A percentile compares a stretch with the other conserved stretches of the same genome.
Conservation (phyloP, 768 basidiomycete genomes). For the Boletus sp. region DNA sequence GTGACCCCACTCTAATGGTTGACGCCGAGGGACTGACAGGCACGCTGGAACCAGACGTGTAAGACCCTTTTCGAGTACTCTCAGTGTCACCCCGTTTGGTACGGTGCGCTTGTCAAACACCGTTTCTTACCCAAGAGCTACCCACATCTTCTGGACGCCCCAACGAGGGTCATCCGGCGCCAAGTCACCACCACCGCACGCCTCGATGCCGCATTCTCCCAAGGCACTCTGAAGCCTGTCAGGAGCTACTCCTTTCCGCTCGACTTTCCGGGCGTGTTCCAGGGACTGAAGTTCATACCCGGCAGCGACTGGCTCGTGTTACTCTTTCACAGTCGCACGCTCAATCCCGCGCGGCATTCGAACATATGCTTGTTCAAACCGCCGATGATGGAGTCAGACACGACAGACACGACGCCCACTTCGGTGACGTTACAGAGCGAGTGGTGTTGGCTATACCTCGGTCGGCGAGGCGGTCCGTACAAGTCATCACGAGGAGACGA, state of each 20-base stretch:
- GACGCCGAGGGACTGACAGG: not conserved
- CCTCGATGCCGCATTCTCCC: slow-evolving; percentile 22
- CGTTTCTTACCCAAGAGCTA: slow-evolving; percentile 25
- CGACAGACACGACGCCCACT: not conserved
- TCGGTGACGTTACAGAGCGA: slow-evolving; percentile 31
- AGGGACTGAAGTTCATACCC: slow-evolving; percentile 30
- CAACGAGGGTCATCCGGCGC: slow-evolving; percentile 19
- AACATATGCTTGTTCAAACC: slow-evolving; percentile 29
- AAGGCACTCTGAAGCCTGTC: slow-evolving; percentile 11
- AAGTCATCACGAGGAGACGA: slow-evolving; percentile 31
- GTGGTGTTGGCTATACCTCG: slow-evolving; percentile 26
- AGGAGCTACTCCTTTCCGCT: slow-evolving; percentile 27
- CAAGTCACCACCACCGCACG: slow-evolving; percentile 23
- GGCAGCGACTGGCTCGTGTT: slow-evolving; percentile 30
- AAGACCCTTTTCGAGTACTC: slow-evolving; percentile 24
- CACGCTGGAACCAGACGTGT: slow-evolving; percentile 18
- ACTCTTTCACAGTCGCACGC: slow-evolving; percentile 30
- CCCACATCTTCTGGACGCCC: slow-evolving; percentile 21
- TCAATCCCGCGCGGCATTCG: slow-evolving; percentile 29
- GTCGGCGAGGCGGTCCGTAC: slow-evolving; percentile 26
- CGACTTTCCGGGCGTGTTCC: slow-evolving; percentile 30
- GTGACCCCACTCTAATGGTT: not conserved
- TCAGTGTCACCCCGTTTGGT: slow-evolving; percentile 26
- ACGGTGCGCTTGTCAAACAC: slow-evolving; percentile 20
- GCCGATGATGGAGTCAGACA: not conserved